Evolutionary conservation across 192 early-diverging fungal species (phyloP), one percentile per base, ranked within the genome.

Genomic region (Chytriomyces sp.): DNA sequence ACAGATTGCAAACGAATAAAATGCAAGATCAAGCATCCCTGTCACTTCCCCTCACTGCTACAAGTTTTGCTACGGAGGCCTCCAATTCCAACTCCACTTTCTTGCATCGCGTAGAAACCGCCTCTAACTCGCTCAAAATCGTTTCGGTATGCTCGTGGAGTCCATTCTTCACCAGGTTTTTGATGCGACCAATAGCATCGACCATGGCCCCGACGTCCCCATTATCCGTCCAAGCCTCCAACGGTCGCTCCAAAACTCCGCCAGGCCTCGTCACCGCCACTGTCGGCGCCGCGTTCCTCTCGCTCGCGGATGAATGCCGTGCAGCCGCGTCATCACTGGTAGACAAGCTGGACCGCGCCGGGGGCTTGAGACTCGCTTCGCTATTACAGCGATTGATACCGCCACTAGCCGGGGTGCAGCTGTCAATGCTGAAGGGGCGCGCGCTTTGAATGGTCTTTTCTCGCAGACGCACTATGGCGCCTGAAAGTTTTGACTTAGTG

Each of bases 71-170:
- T 22, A 68, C 66, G 28, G 54, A 49, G 7, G 8, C 22, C 33
- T 68, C 54, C 19, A 68, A 33, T 25, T 68, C 66, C 34, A 22
- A 36, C 28, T 68, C 66, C 53, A 68, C 30, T n/a, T 14, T n/a
- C 28, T 32, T 54, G 33, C 66, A 68, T 30, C 53, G 39, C 52
- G 53, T 30, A 10, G 52, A 53, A 52, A 68, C 10, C 17, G n/a
- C 37, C n/a, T 68, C 66, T n/a, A 68, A 56, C 28, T 52, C 66
- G 10, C 12, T 22, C 25, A 68, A 19, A 37, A 68, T 68, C 44
- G 17, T n/a, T 8, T 55, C 36, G 5, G 31, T 53, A 56, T 68
- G 22, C 10, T 6, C 8, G 19, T 19, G 3, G 8, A 53, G 8
- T 10, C 66, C 53, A 12, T 10, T 28, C 10, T 56, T 6, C n/a